Evolutionary conservation across 148 eudicot genomes (phyloP).

Genomic region (Rhododendron mucronatum): DNA sequence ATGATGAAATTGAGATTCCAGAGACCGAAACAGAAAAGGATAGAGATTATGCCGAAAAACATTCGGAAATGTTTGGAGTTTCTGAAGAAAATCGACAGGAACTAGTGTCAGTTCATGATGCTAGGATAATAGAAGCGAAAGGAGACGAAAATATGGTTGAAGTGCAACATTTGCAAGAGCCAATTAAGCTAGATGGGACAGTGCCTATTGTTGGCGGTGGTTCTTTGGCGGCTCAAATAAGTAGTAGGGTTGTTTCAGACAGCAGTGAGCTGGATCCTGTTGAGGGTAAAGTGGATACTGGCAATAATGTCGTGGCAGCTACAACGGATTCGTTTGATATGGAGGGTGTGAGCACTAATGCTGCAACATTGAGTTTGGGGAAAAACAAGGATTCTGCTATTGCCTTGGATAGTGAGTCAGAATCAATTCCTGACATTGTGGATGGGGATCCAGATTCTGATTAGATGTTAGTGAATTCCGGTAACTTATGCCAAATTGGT

Average conservation of each 20-base stretch:
- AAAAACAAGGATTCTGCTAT: conserved; percentile 2
- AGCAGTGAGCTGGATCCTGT: conserved; percentile 7
- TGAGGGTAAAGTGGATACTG: neutral
- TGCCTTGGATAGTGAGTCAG: conserved; percentile 27
- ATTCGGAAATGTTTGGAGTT: conserved; percentile 12
- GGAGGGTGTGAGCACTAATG: conserved; percentile 2
- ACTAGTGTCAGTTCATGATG: conserved; percentile 2
- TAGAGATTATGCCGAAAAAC: conserved; percentile 9
- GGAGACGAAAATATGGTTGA: conserved; percentile 35
- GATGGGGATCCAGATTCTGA: conserved; percentile 53
- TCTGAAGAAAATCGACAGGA: conserved; percentile 18
- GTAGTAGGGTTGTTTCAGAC: conserved; percentile 7
- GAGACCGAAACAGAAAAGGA: conserved; percentile 14
- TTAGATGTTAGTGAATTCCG: neutral
- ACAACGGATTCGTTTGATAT: neutral
- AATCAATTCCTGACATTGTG: conserved; percentile 46
- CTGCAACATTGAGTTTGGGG: neutral
- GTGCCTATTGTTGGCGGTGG: neutral
- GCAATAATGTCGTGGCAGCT: neutral
- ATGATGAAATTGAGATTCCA: conserved; percentile 28
- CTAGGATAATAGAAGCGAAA: conserved; percentile 2
- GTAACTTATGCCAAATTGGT: neutral
- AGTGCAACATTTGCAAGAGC: conserved; percentile 10
- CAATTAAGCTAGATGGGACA: conserved; percentile 6
- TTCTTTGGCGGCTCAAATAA: conserved; percentile 7